Evolutionary conservation across 345 rosid species (phyloP), one percentile per base, ranked within the genome.

Genomic region (Crucihimalaya himalaica): DNA sequence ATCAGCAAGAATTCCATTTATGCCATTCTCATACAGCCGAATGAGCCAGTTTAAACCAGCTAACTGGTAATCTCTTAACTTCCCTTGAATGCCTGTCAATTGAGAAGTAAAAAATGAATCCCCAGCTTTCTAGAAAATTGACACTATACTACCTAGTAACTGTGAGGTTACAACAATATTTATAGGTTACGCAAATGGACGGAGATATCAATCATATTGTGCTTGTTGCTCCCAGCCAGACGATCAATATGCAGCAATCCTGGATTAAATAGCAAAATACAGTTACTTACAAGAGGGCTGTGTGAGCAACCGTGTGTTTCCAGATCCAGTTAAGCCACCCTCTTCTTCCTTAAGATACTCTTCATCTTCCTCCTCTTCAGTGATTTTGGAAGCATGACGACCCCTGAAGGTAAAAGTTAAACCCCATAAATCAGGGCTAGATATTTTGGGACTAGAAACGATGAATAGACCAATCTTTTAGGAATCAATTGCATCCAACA

Each of bases 321-420:
- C 97, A 37, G 92, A 60, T 66, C 87, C 92, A 54, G 88, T 68
- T 69, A 89, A 77, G 68, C 90, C 91, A 80, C 80, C 99, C 82
- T 92, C 99, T 77, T 90, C 98, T 80, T 90, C 99, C 87, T 96
- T 96, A 6, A 96, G 78, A 66, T 71, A 96, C 77, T 96, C 99
- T 82, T 96, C 99, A 75, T 96, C 99, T 82, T 96, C 99, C 83
- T 95, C 99, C 84, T 92, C 98, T 81, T 95, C 99, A 18, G 99
- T 96, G 21, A 96, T 4, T 79, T 95, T 95, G 29, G 99, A 95
- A 31, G 97, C 97, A 87, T 95, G 99, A 3, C 98, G 94, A 64
- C 99, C 99, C 84, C 99, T 95, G 68, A 31, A 80, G 8, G 18
- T 23, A 66, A 53, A 9, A 48, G 37, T 43, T 43, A 54, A 46